Evolutionary conservation across 345 rosid genomes (phyloP), one percentile per base, ranked within the genome.

Genomic region (Mallotus nudiflorus): DNA sequence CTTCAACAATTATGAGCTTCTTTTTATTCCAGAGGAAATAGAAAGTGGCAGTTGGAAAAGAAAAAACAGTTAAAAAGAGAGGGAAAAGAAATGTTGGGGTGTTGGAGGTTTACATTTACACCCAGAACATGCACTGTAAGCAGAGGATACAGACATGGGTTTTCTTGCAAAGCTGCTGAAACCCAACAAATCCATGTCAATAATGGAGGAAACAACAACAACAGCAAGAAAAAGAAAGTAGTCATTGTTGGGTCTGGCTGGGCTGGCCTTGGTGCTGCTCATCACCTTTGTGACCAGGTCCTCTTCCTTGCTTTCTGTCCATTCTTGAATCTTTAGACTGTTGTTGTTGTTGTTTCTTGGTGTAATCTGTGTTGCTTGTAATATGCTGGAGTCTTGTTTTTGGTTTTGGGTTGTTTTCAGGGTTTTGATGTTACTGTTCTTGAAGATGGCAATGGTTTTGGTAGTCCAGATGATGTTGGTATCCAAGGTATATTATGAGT

Each of bases 191-290:
- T 62, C 44, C 55, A 57, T 29, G 79, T 10, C 51, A 68, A 2
- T 61, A 46, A 57, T 70, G 78, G 75, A 39, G 79, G 44, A 12
- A 19, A 19, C 46, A 59, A 8, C 67, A 1, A 8, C 25, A 52
- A 5, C 13, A 37, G 14, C 2, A 70, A 59, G 42, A 78, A 55
- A 55, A 85, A 82, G 80, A 84, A 84, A 64, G 81, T 75, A 6
- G 82, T 77, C 50, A 75, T 87, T 16, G 80, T 84, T 71, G 91
- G 95, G 44, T 84, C 85, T n/a, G 90, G 91, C 55, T 87, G 91
- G 90, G 81, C 86, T 27, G 86, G 88, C 37, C 89, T 80, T 46
- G 88, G 88, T 48, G 91, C 89, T 22, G 92, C 92, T 62, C 75
- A 85, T 61, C 89, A 86, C 66, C 90, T 86, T 15, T 72, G 78